Base-by-base conservation (phyloP, 805 yeast species). In the Brettanomyces naardenensis region DNA sequence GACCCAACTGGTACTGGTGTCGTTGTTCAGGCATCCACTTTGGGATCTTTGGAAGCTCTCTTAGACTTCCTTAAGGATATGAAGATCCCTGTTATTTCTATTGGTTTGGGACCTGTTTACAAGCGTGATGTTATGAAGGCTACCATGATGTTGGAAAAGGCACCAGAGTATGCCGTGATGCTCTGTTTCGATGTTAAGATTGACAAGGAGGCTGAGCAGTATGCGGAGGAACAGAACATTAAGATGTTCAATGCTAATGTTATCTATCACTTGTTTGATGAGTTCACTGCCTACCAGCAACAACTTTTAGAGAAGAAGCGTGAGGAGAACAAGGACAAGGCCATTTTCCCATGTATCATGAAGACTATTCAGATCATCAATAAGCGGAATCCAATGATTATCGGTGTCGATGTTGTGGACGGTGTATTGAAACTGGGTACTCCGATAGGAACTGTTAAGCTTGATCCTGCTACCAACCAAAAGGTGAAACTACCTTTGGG, bases 61-160 rank as follows among this genome's bases (percentile, higher is more conserved):
- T 73, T 92, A 46, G 97, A 90, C 64, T 92, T 92, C 86, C 75
- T 92, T 61, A 90, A 90, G 66, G 95, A 86, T 54, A 86, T 89
- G 97, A 92, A 92, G 73, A 92, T 92, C 63, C 99, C 99, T 17
- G 99, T 92, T 27, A 88, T 90, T 96, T 84, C 96, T 26, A 89
- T 92, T 57, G 95, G 97, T 38, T 73, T 92, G 59, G 99, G 99
- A 54, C 98, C 99, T 38, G 98, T 92, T 28, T 92, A 67, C 71
- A 92, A 90, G 68, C 82, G 97, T 68, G 99, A 92, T 69, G 95
- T 92, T 34, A 92, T 92, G 95, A 86, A 88, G 59, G 96, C 97
- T 9, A 74, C 89, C 19, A 80, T 98, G 1, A 92, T 92, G 98
- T 71, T 92, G 59, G 98, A 92, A 46, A 88, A 82, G 63, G 97